A percentile compares a stretch with the other conserved stretches of the same genome.
These are phyloP conservation scores for Colletotrichum sublineola DNA, from an alignment of 2,329 filamentous ascomycete species.

Conservation along the genomic window DNA sequence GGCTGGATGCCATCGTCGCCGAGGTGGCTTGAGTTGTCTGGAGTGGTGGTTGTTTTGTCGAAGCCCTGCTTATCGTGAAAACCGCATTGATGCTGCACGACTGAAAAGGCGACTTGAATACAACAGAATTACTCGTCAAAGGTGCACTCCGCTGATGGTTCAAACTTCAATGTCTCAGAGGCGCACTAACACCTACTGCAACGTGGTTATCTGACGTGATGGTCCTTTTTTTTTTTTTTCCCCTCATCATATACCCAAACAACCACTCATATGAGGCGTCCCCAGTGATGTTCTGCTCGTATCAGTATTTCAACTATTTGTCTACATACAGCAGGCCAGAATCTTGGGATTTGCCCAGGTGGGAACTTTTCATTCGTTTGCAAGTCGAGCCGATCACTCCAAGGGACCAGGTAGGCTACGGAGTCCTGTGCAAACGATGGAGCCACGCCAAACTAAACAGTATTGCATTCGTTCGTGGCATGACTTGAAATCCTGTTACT, in stretches of 20 bases:
- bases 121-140: not conserved
- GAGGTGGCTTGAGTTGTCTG: conserved; percentile 10
- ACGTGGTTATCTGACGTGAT: not conserved
- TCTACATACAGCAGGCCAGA: not conserved
- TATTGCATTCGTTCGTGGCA: not conserved
- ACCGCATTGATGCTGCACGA: not conserved
- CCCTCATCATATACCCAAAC: too few species aligned
- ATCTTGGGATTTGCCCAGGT: not conserved
- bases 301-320: not conserved
- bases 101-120: too few species aligned
- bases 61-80: too few species aligned
- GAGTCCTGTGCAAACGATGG: not conserved
- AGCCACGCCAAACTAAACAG: not conserved
- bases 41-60: not conserved
- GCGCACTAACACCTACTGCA: not conserved
- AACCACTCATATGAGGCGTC: not conserved
- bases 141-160: not conserved
- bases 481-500: not conserved
- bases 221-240: not conserved
- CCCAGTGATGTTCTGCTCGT: not conserved
- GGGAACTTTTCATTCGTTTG: too few species aligned
- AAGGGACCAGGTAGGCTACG: not conserved
- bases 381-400: not conserved
- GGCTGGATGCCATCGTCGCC: conserved; percentile 40
- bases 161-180: not conserved